A percentile compares a stretch with the other conserved stretches of the same genome.
phyloP scores from a whole-genome alignment of 495 filamentous ascomycete genomes.

The Bacidia gigantensis region DNA sequence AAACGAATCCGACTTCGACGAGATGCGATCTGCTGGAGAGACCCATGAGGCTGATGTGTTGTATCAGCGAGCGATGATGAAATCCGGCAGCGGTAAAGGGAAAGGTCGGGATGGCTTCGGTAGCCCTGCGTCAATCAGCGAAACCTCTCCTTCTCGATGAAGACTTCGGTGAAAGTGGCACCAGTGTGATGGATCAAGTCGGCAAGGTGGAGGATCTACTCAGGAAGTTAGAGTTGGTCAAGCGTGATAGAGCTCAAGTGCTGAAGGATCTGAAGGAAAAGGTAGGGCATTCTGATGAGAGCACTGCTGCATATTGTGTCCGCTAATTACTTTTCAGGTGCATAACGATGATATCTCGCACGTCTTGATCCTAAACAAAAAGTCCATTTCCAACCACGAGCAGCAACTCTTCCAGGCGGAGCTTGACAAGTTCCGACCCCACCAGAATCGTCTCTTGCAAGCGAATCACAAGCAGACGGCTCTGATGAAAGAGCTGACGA shows the following conservation, averaged over 20 bases:
- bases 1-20: conserved; percentile 78
- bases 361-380: conserved; percentile 93
- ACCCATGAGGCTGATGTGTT: conserved; percentile 78
- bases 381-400: conserved; percentile 79
- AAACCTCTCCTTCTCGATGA: conserved; percentile 79
- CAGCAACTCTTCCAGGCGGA: conserved; percentile 82
- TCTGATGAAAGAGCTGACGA: conserved; percentile 88
- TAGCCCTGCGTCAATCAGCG: conserved; percentile 44
- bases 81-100: conserved; percentile 44
- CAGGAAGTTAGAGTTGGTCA: conserved; percentile 81
- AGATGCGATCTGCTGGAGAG: conserved; percentile 85
- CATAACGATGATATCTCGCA: conserved; percentile 95
- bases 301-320: neutral
- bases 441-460: conserved; percentile 81
- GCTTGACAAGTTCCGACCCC: conserved; percentile 88
- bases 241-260: conserved; percentile 77
- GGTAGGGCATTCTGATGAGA: conserved; percentile 34
- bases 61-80: conserved; percentile 71
- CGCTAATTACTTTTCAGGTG: conserved; percentile 25
- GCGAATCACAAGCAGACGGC: conserved; percentile 88
- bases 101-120: conserved; percentile 46
- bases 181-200: conserved; percentile 82
- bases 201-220: conserved; percentile 77
- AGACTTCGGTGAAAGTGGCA: conserved; percentile 66
- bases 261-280: conserved; percentile 96